Base-by-base conservation (phyloP, 2,329 filamentous ascomycete species). In the Sporothrix globosa region DNA sequence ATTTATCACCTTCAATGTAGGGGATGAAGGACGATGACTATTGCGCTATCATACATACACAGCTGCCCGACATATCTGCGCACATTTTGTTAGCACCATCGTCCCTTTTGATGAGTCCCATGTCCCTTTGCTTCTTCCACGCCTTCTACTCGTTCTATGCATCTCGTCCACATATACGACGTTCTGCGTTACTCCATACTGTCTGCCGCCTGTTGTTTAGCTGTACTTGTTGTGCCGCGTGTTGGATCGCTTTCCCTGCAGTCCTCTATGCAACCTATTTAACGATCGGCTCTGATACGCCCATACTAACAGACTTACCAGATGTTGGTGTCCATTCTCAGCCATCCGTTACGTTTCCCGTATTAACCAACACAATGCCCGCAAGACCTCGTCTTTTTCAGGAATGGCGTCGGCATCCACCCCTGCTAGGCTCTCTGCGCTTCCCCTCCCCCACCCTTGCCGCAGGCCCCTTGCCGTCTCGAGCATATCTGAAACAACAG, bases 401-500 rank as follows among this genome's bases (percentile, higher is more conserved):
- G 66, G 66, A 58, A 68, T 58, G 41, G 67, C 41, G 41, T 68
- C 53, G 53, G 67, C 53, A 46, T 50, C 41, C 39, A 13, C 54
- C 53, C 54, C 54, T 61, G 46, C 67, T 52, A 48, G 41, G 27
- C 54, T 69, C 53, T 41, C 54, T 19, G 10, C 19, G n/a, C 11
- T 17, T 39, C 41, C 13, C 53, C 21, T 41, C 30, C 39, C 13
- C 56, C 19, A n/a, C 56, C 58, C 39, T 39, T 63, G 58, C 66
- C 41, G 67, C 67, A 39, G 30, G 19, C 66, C 67, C 52, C 67
- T 54, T 69, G 56, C 68, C 68, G 54, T 60, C 46, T 69, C 53
- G 46, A 63, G 68, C 27, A 69, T 46, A 63, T 69, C 68, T 69
- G 68, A 69, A 69, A 69, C 67, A 69, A 27, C 27, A 52, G 56